These are phyloP conservation scores for Secale cereale DNA, from an alignment of 176 grass and related monocot genomes.

Conservation along the genomic window DNA sequence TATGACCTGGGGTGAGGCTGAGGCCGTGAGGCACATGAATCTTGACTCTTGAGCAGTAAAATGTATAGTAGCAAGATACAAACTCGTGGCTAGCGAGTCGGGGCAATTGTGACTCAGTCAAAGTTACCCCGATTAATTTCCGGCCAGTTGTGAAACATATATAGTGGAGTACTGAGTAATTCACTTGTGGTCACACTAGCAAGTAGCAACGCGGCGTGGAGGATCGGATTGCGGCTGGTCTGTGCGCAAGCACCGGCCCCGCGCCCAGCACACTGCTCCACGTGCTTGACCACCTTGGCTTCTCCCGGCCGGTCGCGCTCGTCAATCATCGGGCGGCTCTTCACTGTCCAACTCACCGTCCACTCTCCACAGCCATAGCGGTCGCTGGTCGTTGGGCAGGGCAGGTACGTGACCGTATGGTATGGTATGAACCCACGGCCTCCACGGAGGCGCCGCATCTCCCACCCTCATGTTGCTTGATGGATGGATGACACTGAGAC, in stretches of 20 bases:
- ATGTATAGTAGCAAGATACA: too few relatives aligned
- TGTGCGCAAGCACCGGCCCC: neutral
- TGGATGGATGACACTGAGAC: neutral
- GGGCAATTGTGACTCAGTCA: neutral
- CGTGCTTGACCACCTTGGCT: neutral
- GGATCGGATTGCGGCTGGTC: neutral
- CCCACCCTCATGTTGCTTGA: neutral
- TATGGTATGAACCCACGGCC: conserved; percentile 4
- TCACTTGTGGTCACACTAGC: neutral
- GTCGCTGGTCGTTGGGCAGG: neutral
- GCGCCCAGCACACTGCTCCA: neutral
- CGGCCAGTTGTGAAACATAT: neutral
- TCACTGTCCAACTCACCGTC: neutral
- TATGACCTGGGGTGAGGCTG: too few relatives aligned
- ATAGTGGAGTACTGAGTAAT: neutral
- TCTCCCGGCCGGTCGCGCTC: neutral
- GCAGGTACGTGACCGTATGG: neutral
- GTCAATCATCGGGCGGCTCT: neutral
- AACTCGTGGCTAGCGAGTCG: neutral
- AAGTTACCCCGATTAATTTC: neutral
- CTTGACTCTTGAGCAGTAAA: neutral
- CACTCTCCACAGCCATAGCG: neutral
- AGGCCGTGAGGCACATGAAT: neutral
- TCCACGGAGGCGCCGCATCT: conserved; percentile 8
- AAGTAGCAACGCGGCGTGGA: neutral